Evolutionary conservation across 225 moss, liverwort and hornwort species (phyloP), one percentile per base, ranked within the genome.

Genomic region (Straminergon stramineum): DNA sequence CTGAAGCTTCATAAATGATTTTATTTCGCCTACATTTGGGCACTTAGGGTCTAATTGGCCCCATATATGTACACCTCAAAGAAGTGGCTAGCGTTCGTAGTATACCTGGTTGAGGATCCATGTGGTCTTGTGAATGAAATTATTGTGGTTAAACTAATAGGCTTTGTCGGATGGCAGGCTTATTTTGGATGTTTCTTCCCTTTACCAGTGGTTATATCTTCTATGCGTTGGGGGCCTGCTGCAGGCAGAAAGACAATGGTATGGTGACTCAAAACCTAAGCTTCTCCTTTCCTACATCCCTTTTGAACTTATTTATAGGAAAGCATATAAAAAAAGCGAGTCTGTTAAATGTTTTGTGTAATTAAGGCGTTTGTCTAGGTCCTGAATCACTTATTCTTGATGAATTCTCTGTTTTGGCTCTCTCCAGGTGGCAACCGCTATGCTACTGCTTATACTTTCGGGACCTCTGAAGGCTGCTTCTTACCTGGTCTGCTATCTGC

Each of bases 201-300:
- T 67, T 92, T 99, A 41, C 99, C 99, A 48, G 97, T 99, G 87
- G 99, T 99, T 67, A 96, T 99, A 84, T 97, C 99, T 69, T 97
- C 96, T 28, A 97, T 99, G 97, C 95, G 96, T 92, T 97, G 99
- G 97, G 99, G 99, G 63, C 93, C 96, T 92, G 89, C 94, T 89
- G 97, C 97, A 63, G 99, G 99, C 88, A 95, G 99, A 89, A 97
- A 99, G 90, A 99, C 99, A 52, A 96, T 96, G 99, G 99, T 99
- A 84, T 85, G 87, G 64, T 87, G 41, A 88, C 32, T 85, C 61
- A n/a, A 91, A 75, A 35, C 74, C 53, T 45, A 58, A 88, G 85
- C 55, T 17, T 62, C 60, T 60, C 70, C 48, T 32, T 37, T 79
- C 35, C 53, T 74, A 74, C 56, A 48, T 86, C 80, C 41, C 24